Conservation (phyloP, 2,329 filamentous ascomycete species). For the Rutstroemia sp. region DNA sequence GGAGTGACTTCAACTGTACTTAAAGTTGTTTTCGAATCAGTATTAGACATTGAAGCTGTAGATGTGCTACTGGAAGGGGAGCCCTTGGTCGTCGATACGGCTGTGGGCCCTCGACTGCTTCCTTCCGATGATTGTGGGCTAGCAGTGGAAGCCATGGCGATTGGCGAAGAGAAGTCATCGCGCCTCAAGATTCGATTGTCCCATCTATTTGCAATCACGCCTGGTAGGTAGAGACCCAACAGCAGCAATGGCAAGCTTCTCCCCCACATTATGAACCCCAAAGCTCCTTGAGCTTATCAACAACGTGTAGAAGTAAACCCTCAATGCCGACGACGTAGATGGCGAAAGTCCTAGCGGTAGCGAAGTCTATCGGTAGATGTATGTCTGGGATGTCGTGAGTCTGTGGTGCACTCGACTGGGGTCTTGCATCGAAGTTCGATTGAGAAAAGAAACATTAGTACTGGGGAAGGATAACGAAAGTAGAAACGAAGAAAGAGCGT, state of each 20-base stretch:
- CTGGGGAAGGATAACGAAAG: not conserved
- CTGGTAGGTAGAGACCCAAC: constrained; percentile 21
- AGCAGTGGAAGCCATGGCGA: constrained; percentile 9
- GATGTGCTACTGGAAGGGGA: not conserved
- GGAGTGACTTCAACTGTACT: not conserved
- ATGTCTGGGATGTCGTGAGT: not conserved
- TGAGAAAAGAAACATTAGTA: not conserved
- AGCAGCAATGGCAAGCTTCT: constrained; percentile 16
- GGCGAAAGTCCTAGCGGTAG: too few species aligned
- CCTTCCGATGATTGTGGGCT: not conserved
- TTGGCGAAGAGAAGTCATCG: constrained; percentile 19
- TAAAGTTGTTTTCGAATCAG: not conserved
- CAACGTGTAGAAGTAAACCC: not conserved
- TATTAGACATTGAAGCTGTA: not conserved
- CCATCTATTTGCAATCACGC: constrained; percentile 17
- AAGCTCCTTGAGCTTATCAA: not conserved
- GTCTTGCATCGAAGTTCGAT: not conserved
- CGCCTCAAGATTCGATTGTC: constrained; percentile 18
- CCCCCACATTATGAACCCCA: constrained; percentile 11
- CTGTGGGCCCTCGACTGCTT: not conserved
- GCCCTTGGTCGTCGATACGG: not conserved
- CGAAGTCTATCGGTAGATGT: not conserved
- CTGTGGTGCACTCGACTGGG: not conserved
- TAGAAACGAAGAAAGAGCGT: not conserved
- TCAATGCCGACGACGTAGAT: not conserved